These are phyloP conservation scores for Puccinia triticina DNA, from an alignment of 1,284 basidiomycete genomes.

Conservation along the genomic window DNA sequence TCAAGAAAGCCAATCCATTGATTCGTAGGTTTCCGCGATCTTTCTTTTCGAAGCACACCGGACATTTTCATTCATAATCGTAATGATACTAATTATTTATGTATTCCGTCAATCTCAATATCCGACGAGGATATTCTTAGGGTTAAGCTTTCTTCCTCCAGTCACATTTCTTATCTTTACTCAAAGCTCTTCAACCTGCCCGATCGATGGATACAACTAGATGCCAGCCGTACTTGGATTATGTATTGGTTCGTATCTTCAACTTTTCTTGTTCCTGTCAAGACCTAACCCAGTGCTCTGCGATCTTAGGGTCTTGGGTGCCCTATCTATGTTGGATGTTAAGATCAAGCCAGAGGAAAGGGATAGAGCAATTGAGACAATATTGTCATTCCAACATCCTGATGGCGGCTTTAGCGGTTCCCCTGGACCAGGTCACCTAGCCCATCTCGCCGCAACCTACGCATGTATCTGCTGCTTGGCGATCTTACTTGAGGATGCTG, in stretches of 20 bases:
- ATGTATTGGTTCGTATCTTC: conserved; percentile 69
- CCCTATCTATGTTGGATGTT: conserved; percentile 57
- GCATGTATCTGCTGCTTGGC: conserved; percentile 58
- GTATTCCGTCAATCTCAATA: not conserved
- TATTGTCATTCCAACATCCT: conserved; percentile 58
- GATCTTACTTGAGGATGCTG: conserved; percentile 54
- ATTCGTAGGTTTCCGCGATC: not conserved
- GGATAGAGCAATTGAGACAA: conserved; percentile 57
- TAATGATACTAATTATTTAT: not conserved
- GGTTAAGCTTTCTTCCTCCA: conserved; percentile 20
- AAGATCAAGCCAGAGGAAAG: conserved; percentile 53
- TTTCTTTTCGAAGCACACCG: not conserved
- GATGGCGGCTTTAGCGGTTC: conserved; percentile 57
- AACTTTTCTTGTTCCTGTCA: conserved; percentile 64
- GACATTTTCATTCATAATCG: not conserved
- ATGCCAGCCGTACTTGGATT: conserved; percentile 21
- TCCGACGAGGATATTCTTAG: not conserved
- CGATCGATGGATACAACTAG: conserved; percentile 53
- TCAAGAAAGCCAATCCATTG: conserved; percentile 11
- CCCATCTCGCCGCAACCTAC: conserved; percentile 59
- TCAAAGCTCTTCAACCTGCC: conserved; percentile 40
- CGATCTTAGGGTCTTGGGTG: conserved; percentile 30
- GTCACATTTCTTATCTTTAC: conserved; percentile 8
- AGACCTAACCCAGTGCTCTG: not conserved
- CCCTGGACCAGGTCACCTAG: conserved; percentile 56